phyloP scores from a whole-genome alignment of 768 basidiomycete genomes.

The Collybia mongolica region DNA sequence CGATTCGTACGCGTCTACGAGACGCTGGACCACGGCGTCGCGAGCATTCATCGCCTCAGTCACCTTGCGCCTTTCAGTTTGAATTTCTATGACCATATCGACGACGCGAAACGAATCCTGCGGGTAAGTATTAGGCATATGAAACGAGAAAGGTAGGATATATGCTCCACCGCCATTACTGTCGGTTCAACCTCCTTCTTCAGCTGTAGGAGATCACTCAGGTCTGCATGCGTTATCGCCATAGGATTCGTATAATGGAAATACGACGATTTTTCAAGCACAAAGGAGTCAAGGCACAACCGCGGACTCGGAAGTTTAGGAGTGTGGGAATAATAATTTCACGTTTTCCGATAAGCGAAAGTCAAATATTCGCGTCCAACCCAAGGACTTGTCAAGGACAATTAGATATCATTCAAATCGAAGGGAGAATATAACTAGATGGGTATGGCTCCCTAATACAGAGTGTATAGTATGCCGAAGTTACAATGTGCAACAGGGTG shows the following conservation, averaged over 20 bases:
- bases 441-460: too few species aligned
- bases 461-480: too few species aligned
- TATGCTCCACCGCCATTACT: background rate
- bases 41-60: conserved; percentile 61
- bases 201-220: background rate
- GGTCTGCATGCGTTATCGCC: too few species aligned
- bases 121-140: background rate
- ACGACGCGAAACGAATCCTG: conserved; percentile 47
- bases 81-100: conserved; percentile 54
- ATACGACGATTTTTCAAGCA: background rate
- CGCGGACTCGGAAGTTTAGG: too few species aligned
- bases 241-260: background rate
- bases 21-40: conserved; percentile 56
- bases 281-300: too few species aligned
- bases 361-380: too few species aligned
- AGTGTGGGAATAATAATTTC: too few species aligned
- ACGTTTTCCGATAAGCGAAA: too few species aligned
- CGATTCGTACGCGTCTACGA: conserved; percentile 58
- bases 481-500: too few species aligned
- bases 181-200: conserved; percentile 12
- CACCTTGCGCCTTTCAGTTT: conserved; percentile 50
- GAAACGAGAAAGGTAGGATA: background rate
- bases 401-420: too few species aligned
- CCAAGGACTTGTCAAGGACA: too few species aligned
- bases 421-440: too few species aligned